phyloP scores from a whole-genome alignment of 108 stramenopile species.

The Ochromonas danica region DNA sequence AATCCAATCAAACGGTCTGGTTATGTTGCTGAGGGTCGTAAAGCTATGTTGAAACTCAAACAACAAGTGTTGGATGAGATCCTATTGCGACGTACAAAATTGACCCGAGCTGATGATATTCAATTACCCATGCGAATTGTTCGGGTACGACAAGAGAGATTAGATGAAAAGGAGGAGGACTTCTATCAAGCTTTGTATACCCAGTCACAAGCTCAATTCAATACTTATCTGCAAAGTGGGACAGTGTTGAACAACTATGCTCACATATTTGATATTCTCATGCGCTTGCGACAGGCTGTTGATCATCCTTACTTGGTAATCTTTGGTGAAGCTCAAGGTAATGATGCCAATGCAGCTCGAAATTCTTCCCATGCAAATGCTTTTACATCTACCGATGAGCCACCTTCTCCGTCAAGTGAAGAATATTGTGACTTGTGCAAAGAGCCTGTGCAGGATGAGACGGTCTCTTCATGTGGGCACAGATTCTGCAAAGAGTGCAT shows the following conservation, averaged over 20 bases:
- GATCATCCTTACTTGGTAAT: constrained; percentile 96
- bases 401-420: background rate
- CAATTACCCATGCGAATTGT: constrained; percentile 77
- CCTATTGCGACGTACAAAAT: constrained; percentile 93
- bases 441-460: constrained; percentile 33
- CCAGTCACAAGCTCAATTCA: constrained; percentile 84
- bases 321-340: constrained; percentile 34
- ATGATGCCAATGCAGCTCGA: background rate
- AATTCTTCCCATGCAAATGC: background rate
- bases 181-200: constrained; percentile 97
- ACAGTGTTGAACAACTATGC: constrained; percentile 98
- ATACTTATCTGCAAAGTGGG: constrained; percentile 83
- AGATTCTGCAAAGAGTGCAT: constrained; percentile 38
- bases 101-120: constrained; percentile 85
- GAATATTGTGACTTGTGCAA: constrained; percentile 35
- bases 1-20: constrained; percentile 88
- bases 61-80: constrained; percentile 75
- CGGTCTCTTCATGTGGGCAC: constrained; percentile 37
- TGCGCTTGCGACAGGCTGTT: constrained; percentile 91
- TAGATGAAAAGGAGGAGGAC: constrained; percentile 77
- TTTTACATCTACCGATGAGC: constrained; percentile 31
- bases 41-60: constrained; percentile 77
- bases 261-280: constrained; percentile 90
- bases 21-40: constrained; percentile 78
- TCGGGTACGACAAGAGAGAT: constrained; percentile 53